These are phyloP conservation scores for Colletotrichum shisoi DNA, from an alignment of 2,329 filamentous ascomycete species.

Conservation along the genomic window DNA sequence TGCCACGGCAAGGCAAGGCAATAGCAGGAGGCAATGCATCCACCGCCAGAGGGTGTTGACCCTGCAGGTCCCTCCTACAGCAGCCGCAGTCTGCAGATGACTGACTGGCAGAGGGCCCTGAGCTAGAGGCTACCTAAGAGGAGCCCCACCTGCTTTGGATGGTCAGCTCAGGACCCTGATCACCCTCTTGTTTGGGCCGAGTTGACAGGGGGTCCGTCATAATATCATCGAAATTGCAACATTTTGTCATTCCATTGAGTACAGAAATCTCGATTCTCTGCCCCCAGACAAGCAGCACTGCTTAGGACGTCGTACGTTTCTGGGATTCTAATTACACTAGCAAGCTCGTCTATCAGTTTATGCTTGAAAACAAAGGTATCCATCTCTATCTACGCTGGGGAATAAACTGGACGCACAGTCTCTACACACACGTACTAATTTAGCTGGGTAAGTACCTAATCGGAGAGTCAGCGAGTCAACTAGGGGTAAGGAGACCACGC, in stretches of 20 bases:
- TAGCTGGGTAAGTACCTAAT: no score
- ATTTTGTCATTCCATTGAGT: slow-evolving; percentile 22
- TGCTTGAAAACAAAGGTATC: slow-evolving; percentile 8
- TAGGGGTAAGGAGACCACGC: no score
- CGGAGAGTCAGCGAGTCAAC: not conserved
- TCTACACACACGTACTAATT: not conserved
- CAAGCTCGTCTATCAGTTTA: slow-evolving; percentile 23
- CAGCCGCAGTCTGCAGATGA: not conserved
- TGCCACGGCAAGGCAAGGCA: slow-evolving; percentile 4
- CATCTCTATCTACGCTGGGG: not conserved
- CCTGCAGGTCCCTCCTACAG: slow-evolving; percentile 24
- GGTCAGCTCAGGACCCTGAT: slow-evolving; percentile 33
- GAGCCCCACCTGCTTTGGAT: slow-evolving; percentile 23
- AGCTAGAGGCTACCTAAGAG: not conserved
- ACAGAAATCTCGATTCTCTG: slow-evolving; percentile 4
- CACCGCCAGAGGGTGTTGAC: slow-evolving; percentile 1
- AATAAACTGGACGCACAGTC: not conserved
- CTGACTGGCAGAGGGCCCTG: not conserved
- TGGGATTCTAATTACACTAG: slow-evolving; percentile 12
- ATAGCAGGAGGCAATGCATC: slow-evolving; percentile 26
- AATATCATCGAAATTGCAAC: slow-evolving; percentile 20
- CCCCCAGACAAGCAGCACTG: not conserved
- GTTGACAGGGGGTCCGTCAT: slow-evolving; percentile 5
- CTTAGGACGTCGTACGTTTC: slow-evolving; percentile 13
- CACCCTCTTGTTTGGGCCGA: slow-evolving; percentile 5